Conservation (phyloP, 2,329 filamentous ascomycete species). For the Anisogramma anomala region DNA sequence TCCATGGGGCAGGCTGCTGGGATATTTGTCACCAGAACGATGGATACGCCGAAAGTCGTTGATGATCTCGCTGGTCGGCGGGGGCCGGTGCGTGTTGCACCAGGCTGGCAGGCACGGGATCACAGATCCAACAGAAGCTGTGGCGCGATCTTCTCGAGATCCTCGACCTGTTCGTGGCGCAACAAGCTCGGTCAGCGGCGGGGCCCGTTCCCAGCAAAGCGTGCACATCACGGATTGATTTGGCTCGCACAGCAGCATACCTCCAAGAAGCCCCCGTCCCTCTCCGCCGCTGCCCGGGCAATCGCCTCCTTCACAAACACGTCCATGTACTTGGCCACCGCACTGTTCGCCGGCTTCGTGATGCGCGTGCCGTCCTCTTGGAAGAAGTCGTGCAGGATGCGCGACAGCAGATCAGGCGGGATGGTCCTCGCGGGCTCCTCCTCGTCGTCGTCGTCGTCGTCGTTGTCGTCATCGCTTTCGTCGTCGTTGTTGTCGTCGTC, state of each 20-base stretch:
- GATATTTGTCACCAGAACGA: too few species aligned
- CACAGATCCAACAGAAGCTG: constrained; percentile 80
- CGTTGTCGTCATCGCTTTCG: constrained; percentile 19
- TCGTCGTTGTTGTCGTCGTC: constrained; percentile 22
- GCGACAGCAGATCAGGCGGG: constrained; percentile 61
- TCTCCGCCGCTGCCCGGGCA: constrained; percentile 63
- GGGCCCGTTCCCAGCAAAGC: too few species aligned
- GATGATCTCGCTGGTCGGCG: too few species aligned
- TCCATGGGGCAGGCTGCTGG: too few species aligned
- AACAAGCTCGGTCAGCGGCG: too few species aligned
- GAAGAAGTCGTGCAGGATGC: constrained; percentile 71
- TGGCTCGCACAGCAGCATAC: constrained; percentile 31
- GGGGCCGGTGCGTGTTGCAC: too few species aligned
- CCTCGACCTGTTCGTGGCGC: constrained; percentile 56
- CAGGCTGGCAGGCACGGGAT: too few species aligned
- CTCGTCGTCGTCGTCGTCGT: constrained; percentile 1
- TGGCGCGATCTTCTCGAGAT: constrained; percentile 77
- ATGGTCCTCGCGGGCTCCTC: constrained; percentile 34
- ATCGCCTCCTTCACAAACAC: constrained; percentile 85
- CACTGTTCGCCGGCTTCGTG: constrained; percentile 62
- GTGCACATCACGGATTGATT: too few species aligned
- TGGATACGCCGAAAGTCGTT: too few species aligned
- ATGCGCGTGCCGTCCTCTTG: constrained; percentile 59
- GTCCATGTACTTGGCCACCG: constrained; percentile 78
- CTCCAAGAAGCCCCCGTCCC: constrained; percentile 60